Conservation (phyloP, 1,284 basidiomycete genomes). For the Singerocomus inundabilis region DNA sequence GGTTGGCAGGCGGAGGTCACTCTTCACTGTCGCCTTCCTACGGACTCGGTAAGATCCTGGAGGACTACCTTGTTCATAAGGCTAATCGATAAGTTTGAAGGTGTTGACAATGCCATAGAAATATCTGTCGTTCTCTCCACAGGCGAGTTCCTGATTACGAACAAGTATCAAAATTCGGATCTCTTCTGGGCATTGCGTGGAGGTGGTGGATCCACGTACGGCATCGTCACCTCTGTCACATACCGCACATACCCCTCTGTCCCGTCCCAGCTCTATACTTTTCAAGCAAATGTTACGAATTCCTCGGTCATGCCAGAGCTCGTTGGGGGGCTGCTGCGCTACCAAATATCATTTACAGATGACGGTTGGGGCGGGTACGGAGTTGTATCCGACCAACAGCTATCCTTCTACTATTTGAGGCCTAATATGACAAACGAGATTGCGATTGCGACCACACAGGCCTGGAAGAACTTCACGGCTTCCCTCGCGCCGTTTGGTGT, state of each 20-base stretch:
- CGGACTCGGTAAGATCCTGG: conserved; percentile 38
- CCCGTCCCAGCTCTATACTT: conserved; percentile 27
- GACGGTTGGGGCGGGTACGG: conserved; percentile 28
- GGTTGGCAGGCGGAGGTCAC: conserved; percentile 46
- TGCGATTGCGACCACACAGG: conserved; percentile 32
- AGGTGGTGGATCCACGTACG: no score
- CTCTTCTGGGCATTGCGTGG: conserved; percentile 51
- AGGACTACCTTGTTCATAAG: no score
- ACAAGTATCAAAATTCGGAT: conserved; percentile 17
- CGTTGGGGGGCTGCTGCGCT: conserved; percentile 29
- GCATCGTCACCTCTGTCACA: conserved; percentile 30
- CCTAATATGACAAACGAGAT: conserved; percentile 36
- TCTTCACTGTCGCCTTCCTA: conserved; percentile 39
- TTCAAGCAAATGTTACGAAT: conserved; percentile 27
- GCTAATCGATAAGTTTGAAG: no score
- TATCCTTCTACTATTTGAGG: conserved; percentile 27
- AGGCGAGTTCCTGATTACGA: conserved; percentile 16
- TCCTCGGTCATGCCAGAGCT: conserved; percentile 15
- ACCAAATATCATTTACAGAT: conserved; percentile 33
- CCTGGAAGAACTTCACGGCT: conserved; percentile 32
- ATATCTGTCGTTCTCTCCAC: conserved; percentile 23
- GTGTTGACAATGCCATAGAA: conserved; percentile 42
- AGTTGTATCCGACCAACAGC: background rate
- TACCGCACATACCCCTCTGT: conserved; percentile 32
- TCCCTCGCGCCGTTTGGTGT: conserved; percentile 26